Evolutionary conservation across 805 yeast species (phyloP).

Genomic region (Saccharomyces mikatae): DNA sequence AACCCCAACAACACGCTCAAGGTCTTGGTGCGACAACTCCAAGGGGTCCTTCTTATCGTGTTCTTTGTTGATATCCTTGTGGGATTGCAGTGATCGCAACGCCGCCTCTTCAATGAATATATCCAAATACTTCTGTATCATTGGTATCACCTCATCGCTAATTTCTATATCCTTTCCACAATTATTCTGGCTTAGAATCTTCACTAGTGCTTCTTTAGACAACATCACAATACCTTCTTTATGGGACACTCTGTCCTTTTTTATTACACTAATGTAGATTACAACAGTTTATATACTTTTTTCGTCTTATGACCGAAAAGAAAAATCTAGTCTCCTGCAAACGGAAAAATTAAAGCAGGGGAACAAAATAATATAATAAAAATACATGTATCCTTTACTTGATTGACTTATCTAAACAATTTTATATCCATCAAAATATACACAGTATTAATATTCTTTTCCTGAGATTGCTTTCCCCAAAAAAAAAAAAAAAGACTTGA

Average conservation of each 20-base stretch:
- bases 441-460: neutral
- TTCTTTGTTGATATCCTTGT: neutral
- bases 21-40: conserved; percentile 20
- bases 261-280: neutral
- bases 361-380: neutral
- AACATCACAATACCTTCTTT: conserved; percentile 1
- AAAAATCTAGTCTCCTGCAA: neutral
- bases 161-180: conserved; percentile 15
- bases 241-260: neutral
- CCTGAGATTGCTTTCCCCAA: neutral
- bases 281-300: neutral
- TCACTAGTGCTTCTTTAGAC: conserved; percentile 20
- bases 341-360: neutral
- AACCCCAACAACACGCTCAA: conserved; percentile 27
- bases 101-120: conserved; percentile 26
- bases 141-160: conserved; percentile 15
- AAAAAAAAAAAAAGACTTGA: neutral
- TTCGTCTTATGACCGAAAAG: neutral
- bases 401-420: neutral
- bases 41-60: conserved; percentile 2
- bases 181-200: conserved; percentile 18
- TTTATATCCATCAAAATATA: neutral
- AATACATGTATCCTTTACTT: neutral
- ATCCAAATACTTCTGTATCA: conserved; percentile 22
- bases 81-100: conserved; percentile 23